These are phyloP conservation scores for Acanthamoeba healyi DNA, from an alignment of 208 protist species.

Conservation along the genomic window DNA sequence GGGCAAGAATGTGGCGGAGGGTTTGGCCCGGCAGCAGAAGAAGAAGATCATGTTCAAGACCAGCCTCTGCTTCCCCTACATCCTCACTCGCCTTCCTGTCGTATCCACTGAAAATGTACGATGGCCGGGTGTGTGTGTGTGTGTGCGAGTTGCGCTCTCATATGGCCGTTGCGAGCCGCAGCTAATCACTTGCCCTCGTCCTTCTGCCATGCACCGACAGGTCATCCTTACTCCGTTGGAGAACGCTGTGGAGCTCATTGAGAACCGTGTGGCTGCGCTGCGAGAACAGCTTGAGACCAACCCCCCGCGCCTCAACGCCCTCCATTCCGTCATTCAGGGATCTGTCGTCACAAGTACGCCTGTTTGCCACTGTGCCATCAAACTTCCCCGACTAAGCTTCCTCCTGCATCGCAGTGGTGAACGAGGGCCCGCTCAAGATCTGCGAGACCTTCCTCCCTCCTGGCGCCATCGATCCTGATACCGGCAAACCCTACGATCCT, in stretches of 20 bases:
- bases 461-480: slow-evolving; percentile 46
- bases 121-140: no score
- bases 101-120: background rate
- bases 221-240: slow-evolving; percentile 51
- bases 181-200: background rate
- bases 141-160: no score
- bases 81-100: background rate
- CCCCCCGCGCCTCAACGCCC: slow-evolving; percentile 54
- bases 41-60: slow-evolving; percentile 69
- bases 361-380: background rate
- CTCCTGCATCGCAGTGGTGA: slow-evolving; percentile 31
- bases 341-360: slow-evolving; percentile 47
- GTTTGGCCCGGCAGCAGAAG: slow-evolving; percentile 44
- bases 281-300: slow-evolving; percentile 28
- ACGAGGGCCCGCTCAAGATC: slow-evolving; percentile 73
- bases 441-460: slow-evolving; percentile 73
- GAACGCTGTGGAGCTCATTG: slow-evolving; percentile 60
- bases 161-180: no score
- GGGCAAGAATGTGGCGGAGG: slow-evolving; percentile 62
- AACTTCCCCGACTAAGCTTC: no score
- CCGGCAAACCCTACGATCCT: slow-evolving; percentile 41
- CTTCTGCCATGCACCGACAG: no score
- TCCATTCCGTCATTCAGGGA: slow-evolving; percentile 49
- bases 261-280: slow-evolving; percentile 37
- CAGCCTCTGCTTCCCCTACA: slow-evolving; percentile 27